phyloP scores from a whole-genome alignment of 2,329 filamentous ascomycete genomes.

The Alternaria atra region DNA sequence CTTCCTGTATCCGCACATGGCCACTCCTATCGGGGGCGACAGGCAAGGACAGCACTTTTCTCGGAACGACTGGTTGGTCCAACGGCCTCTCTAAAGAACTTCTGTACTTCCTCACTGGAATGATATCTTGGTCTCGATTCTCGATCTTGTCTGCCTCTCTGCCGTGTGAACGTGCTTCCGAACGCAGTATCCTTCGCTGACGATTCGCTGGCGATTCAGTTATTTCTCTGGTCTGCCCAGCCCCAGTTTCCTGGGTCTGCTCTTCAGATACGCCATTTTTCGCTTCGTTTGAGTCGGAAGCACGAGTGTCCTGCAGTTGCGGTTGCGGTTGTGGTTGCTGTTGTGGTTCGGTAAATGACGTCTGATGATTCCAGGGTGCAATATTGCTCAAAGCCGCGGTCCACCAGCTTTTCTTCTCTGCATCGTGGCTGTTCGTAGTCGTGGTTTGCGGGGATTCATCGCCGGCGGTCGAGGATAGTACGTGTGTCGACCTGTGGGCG shows the following conservation, averaged over 20 bases:
- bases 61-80: neutral
- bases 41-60: neutral
- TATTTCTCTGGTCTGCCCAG: neutral
- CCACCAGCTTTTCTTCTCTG: conserved; percentile 13
- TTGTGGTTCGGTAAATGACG: conserved; percentile 3
- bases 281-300: neutral
- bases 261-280: neutral
- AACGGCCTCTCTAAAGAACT: neutral
- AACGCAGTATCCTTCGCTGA: conserved; percentile 1
- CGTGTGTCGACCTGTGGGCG: conserved; percentile 32
- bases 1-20: neutral
- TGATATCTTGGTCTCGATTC: neutral
- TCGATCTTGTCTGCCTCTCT: neutral
- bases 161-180: neutral
- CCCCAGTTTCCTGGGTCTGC: neutral
- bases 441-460: conserved; percentile 18
- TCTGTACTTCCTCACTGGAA: neutral
- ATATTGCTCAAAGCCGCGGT: neutral
- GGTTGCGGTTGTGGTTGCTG: neutral
- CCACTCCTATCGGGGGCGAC: neutral
- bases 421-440: conserved; percentile 3
- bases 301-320: neutral
- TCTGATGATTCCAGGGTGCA: neutral
- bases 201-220: neutral
- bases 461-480: conserved; percentile 19